Base-by-base conservation (phyloP, 106 monocot genomes). In the Allium cepa region DNA sequence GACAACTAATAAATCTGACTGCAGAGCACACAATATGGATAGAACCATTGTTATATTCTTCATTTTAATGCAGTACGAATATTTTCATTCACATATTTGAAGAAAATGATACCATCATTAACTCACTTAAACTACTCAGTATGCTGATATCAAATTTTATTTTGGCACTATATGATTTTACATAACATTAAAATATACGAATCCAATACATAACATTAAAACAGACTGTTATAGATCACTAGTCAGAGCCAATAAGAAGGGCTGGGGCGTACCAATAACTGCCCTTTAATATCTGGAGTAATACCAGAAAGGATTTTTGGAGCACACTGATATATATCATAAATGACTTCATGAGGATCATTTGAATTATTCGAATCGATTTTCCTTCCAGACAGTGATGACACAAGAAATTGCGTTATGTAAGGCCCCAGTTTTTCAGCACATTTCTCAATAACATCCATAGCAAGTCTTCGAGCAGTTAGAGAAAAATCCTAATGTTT, bases 341-440 rank as follows among this genome's bases (percentile, higher is more conserved):
- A 87, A 17, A 99, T 93, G 71, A 99, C 81, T 79, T 87, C 99
- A 79, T 90, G 87, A 74, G 92, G 83, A 73, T 99, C 90, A 77
- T 87, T 26, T 26, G 70, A 61, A 55, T 53, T 59, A 64, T 78
- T 73, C 57, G 76, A 69, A 80, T 64, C 76, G 69, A 60, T 80
- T 56, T 63, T 75, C 69, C 90, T 89, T 8, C 93, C 99, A 10
- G 93, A 90, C 14, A 93, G 59, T 59, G 87, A 89, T 62, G 92
- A 87, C 47, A 87, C 75, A 67, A 99, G 87, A 81, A 99, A 81
- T 73, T 92, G 93, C 56, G 81, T 93, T 75, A 93, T 77, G 66
- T n/a, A 74, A 62, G 84, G 73, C 69, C 90, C 93, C 60, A 99
- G 93, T 57, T 90, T 99, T 73, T 71, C 83, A 17, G 85, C 75